These are phyloP conservation scores for Chamaecyparis obtusa DNA, from an alignment of 75 land plant species.

Conservation along the genomic window DNA sequence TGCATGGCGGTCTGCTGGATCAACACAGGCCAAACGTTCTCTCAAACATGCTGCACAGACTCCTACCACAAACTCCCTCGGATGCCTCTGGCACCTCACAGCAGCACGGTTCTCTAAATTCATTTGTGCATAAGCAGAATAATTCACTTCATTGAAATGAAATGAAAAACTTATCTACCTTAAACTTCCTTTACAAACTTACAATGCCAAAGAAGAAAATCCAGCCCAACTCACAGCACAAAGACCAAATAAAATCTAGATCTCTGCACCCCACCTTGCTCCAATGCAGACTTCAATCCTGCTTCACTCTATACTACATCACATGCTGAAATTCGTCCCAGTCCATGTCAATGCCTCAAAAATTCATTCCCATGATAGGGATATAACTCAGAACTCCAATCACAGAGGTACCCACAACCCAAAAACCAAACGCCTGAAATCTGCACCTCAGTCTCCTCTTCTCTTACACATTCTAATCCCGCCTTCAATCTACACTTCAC, in stretches of 20 bases:
- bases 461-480: not conserved
- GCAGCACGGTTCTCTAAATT: conserved; percentile 10
- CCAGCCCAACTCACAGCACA: not conserved
- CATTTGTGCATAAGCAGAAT: not conserved
- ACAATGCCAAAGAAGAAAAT: not conserved
- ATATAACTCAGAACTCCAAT: not conserved
- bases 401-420: not conserved
- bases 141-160: conserved; percentile 3
- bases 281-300: conserved; percentile 2
- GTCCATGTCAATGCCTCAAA: not conserved
- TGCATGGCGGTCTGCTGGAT: conserved; percentile 20
- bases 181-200: not conserved
- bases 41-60: conserved; percentile 62
- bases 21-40: conserved; percentile 54
- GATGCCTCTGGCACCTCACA: conserved; percentile 49
- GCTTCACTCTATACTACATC: not conserved
- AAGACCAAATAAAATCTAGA: not conserved
- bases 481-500: not conserved
- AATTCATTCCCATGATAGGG: not conserved
- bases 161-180: not conserved
- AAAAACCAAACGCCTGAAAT: not conserved
- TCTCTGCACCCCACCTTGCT: not conserved
- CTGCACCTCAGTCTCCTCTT: not conserved
- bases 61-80: conserved; percentile 49
- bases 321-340: not conserved